Conservation (phyloP, 1,284 basidiomycete species). For the Ustilago curta region DNA sequence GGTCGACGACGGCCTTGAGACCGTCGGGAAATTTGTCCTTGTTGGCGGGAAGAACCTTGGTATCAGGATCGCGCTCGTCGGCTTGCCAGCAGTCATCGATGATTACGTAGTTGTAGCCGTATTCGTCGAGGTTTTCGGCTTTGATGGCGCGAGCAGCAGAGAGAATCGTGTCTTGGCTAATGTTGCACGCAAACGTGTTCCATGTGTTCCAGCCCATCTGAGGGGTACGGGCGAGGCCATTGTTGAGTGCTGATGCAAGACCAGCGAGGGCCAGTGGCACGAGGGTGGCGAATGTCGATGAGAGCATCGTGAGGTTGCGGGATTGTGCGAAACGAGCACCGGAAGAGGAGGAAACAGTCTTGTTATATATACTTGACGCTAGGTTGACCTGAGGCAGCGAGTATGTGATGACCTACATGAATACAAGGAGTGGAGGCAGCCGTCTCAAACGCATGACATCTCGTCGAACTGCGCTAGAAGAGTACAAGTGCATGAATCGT, state of each 20-base stretch:
- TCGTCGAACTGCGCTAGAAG: too few species aligned
- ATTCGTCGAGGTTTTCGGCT: slow-evolving; percentile 57
- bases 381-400: too few species aligned
- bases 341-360: neutral
- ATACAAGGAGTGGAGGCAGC: too few species aligned
- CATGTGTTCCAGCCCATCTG: slow-evolving; percentile 60
- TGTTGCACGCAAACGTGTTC: slow-evolving; percentile 68
- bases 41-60: slow-evolving; percentile 70
- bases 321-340: neutral
- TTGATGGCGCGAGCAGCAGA: slow-evolving; percentile 66
- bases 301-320: slow-evolving; percentile 5
- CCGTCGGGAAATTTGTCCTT: slow-evolving; percentile 72
- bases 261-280: slow-evolving; percentile 18
- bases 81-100: slow-evolving; percentile 70
- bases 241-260: slow-evolving; percentile 18
- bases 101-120: slow-evolving; percentile 53
- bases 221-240: slow-evolving; percentile 29
- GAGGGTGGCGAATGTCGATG: slow-evolving; percentile 15
- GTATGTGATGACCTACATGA: too few species aligned
- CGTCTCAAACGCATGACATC: too few species aligned
- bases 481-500: neutral
- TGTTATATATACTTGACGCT: neutral
- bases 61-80: slow-evolving; percentile 69
- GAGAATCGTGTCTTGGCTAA: slow-evolving; percentile 59
- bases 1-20: slow-evolving; percentile 71